A percentile compares a stretch with the other conserved stretches of the same genome.
These are phyloP conservation scores for Euphrasia confusa DNA, from an alignment of 257 asterid species.

Conservation along the genomic window DNA sequence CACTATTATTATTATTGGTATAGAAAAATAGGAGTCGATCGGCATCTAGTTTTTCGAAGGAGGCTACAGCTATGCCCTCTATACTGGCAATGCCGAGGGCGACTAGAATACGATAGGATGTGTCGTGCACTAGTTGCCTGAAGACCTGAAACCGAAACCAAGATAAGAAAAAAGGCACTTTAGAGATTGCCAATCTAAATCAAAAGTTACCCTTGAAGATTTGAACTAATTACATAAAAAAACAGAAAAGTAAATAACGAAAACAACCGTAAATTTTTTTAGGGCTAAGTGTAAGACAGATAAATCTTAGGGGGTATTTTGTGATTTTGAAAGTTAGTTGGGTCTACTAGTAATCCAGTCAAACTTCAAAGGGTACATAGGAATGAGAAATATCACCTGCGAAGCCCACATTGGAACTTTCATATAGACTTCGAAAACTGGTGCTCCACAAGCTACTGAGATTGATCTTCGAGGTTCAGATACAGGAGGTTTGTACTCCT, in stretches of 20 bases:
- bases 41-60: constrained; percentile 84
- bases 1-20: constrained; percentile 14
- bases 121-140: constrained; percentile 93
- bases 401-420: constrained; percentile 95
- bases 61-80: constrained; percentile 84
- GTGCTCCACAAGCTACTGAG: constrained; percentile 91
- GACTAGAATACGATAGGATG: constrained; percentile 77
- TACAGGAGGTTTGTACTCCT: constrained; percentile 46
- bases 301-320: no score
- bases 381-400: constrained; percentile 48
- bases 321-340: no score
- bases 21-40: constrained; percentile 70
- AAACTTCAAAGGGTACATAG: no score
- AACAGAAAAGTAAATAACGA: no score
- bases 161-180: constrained; percentile 1
- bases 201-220: no score
- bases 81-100: constrained; percentile 88
- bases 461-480: constrained; percentile 87
- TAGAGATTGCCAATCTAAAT: no score
- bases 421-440: constrained; percentile 82
- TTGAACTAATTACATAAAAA: no score
- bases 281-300: no score
- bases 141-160: constrained; percentile 49
- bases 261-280: no score
- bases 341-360: no score